These are phyloP conservation scores for Mesotaenium endlicherianum DNA, from an alignment of 139 green algal genomes.

Conservation along the genomic window DNA sequence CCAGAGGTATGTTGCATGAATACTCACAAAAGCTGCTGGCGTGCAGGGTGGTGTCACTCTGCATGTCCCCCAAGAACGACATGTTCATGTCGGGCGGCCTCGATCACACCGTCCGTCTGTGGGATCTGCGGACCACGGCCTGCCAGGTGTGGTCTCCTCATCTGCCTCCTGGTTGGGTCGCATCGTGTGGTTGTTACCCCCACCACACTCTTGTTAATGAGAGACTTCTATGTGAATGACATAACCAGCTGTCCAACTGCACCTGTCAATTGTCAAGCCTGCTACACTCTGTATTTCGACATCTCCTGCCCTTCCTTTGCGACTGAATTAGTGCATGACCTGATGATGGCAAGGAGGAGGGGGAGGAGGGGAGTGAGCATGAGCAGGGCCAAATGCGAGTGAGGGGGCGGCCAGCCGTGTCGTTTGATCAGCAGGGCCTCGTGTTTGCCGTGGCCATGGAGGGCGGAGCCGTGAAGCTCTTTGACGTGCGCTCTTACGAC, in stretches of 20 bases:
- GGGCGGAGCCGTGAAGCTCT: conserved; percentile 63
- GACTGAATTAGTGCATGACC: too few relatives aligned
- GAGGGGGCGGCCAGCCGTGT: conserved; percentile 3
- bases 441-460: conserved; percentile 81
- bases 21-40: neutral
- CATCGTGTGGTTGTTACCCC: too few relatives aligned
- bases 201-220: too few relatives aligned
- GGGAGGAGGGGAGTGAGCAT: too few relatives aligned
- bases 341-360: too few relatives aligned
- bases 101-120: conserved; percentile 80
- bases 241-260: too few relatives aligned
- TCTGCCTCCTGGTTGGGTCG: too few relatives aligned
- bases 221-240: too few relatives aligned
- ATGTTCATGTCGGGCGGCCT: conserved; percentile 67
- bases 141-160: conserved; percentile 72
- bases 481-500: conserved; percentile 75
- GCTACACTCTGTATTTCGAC: too few relatives aligned
- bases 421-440: conserved; percentile 69
- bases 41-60: conserved; percentile 68
- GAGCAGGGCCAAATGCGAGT: conserved; percentile 59
- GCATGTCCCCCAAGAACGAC: conserved; percentile 79
- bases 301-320: too few relatives aligned
- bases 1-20: too few relatives aligned
- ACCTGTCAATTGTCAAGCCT: too few relatives aligned
- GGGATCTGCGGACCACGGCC: conserved; percentile 78